These are phyloP conservation scores for Penicillium sp. DNA, from an alignment of 2,329 filamentous ascomycete genomes.

Conservation along the genomic window DNA sequence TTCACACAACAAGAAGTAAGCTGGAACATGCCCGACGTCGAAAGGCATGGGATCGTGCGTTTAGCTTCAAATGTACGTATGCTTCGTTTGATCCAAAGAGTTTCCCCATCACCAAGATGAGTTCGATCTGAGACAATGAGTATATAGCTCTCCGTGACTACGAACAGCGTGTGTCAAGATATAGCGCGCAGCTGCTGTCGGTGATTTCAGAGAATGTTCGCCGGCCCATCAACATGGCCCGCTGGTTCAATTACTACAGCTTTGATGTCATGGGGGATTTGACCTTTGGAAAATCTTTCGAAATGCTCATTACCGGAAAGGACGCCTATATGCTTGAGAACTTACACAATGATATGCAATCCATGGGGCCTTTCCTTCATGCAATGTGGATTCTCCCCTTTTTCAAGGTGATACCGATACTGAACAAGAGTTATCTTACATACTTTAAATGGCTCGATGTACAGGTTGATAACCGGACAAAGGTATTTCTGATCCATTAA, in stretches of 20 bases:
- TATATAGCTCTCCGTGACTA: conserved; percentile 11
- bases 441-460: conserved; percentile 10
- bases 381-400: conserved; percentile 23
- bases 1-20: conserved; percentile 14
- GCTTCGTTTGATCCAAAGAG: not conserved
- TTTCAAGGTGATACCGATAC: conserved; percentile 17
- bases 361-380: conserved; percentile 18
- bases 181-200: conserved; percentile 11
- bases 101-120: not conserved
- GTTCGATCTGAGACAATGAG: not conserved
- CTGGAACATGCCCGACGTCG: conserved; percentile 13
- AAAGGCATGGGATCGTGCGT: conserved; percentile 23
- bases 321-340: conserved; percentile 20
- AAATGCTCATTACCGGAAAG: conserved; percentile 26
- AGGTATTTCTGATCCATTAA: not conserved
- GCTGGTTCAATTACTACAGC: conserved; percentile 23
- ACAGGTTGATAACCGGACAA: conserved; percentile 10
- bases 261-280: conserved; percentile 37
- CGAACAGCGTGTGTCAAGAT: conserved; percentile 11
- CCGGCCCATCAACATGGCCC: conserved; percentile 16
- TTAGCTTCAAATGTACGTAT: conserved; percentile 24
- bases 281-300: conserved; percentile 33
- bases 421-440: conserved; percentile 16
- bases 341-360: conserved; percentile 18
- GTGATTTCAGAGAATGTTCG: conserved; percentile 8